phyloP scores from a whole-genome alignment of 2,329 filamentous ascomycete genomes.

The Aspergillus oerlinghausenensis region DNA sequence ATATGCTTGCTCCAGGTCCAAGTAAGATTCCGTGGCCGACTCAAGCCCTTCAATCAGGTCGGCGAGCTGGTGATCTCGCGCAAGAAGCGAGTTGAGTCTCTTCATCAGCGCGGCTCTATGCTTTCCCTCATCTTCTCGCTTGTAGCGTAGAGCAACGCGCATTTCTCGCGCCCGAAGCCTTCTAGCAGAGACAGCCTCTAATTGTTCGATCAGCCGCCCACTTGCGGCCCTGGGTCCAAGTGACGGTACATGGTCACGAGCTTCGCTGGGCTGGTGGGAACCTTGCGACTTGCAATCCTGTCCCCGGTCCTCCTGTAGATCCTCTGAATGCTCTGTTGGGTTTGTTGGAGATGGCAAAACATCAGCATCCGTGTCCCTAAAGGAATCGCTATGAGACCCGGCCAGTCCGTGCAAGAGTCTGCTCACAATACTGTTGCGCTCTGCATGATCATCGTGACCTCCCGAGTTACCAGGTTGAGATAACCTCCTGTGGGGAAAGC shows the following conservation, averaged over 20 bases:
- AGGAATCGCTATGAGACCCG: background rate
- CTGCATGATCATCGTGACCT: background rate
- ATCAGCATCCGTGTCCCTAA: conserved; percentile 2
- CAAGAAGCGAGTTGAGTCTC: conserved; percentile 17
- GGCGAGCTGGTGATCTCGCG: conserved; percentile 4
- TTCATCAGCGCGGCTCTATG: conserved; percentile 18
- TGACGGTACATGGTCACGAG: background rate
- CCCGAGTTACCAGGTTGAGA: background rate
- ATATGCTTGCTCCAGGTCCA: conserved; percentile 21
- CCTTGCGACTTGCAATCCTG: background rate
- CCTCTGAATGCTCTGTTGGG: conserved; percentile 4
- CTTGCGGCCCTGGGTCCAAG: background rate
- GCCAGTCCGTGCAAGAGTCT: background rate
- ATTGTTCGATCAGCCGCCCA: conserved; percentile 8
- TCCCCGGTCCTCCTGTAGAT: background rate
- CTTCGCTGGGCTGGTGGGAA: background rate
- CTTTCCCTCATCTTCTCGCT: conserved; percentile 21
- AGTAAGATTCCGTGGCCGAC: conserved; percentile 17
- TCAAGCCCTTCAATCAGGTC: conserved; percentile 17
- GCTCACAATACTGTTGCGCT: background rate
- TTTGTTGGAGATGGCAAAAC: background rate
- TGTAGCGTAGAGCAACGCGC: conserved; percentile 19
- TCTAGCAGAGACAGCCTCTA: conserved; percentile 14
- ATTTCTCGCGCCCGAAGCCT: conserved; percentile 18
- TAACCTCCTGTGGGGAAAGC: background rate